phyloP scores from a whole-genome alignment of 2,329 filamentous ascomycete genomes.

The Calonectria henricotiae region DNA sequence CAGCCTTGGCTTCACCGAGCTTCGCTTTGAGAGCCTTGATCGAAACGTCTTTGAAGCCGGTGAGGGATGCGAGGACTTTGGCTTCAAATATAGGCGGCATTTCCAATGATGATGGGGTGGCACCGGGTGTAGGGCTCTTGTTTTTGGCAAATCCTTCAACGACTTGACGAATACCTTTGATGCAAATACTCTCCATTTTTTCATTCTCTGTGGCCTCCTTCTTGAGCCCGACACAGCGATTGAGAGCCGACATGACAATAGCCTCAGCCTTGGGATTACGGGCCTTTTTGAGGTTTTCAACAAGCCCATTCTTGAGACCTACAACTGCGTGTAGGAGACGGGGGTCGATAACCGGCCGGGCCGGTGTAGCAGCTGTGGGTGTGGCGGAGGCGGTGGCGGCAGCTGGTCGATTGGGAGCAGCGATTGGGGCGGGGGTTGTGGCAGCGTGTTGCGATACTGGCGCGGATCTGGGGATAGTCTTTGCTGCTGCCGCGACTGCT shows the following conservation, averaged over 20 bases:
- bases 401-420: constrained; percentile 48
- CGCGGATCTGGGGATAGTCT: constrained; percentile 43
- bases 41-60: constrained; percentile 65
- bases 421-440: constrained; percentile 42
- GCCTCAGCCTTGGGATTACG: constrained; percentile 63
- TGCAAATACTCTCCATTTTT: constrained; percentile 65
- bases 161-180: constrained; percentile 62
- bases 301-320: constrained; percentile 65
- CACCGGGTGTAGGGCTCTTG: constrained; percentile 57
- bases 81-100: constrained; percentile 57
- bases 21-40: constrained; percentile 61
- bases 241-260: constrained; percentile 70
- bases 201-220: constrained; percentile 63
- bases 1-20: constrained; percentile 62
- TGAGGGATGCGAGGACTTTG: constrained; percentile 61
- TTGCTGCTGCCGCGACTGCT: constrained; percentile 39
- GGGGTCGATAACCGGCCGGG: constrained; percentile 63
- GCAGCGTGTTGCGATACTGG: constrained; percentile 41
- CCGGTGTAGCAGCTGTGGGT: constrained; percentile 50
- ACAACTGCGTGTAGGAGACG: constrained; percentile 62
- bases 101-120: constrained; percentile 50
- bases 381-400: constrained; percentile 34
- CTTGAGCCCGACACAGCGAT: constrained; percentile 67
- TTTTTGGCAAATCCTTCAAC: constrained; percentile 63
- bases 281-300: constrained; percentile 64